phyloP scores from a whole-genome alignment of 768 basidiomycete species.

The Trametes meyenii region DNA sequence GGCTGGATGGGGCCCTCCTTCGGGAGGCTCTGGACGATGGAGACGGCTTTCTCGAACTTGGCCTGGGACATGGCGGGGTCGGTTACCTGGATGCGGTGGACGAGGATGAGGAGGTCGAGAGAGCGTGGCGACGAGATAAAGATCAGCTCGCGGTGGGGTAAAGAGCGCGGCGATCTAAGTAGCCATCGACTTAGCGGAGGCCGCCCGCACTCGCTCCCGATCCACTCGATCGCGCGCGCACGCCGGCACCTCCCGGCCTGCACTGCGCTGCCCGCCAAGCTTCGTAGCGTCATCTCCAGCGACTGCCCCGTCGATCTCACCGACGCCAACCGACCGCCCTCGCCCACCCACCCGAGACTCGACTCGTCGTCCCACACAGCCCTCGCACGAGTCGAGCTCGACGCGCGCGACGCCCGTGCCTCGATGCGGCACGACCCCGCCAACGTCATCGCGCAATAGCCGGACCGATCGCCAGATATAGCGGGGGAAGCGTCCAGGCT shows the following conservation, averaged over 20 bases:
- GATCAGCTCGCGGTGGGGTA: conserved; percentile 8
- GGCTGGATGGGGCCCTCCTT: conserved; percentile 84
- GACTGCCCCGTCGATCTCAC: conserved; percentile 15
- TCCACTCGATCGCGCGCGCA: conserved; percentile 21
- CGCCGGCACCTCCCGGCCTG: conserved; percentile 11
- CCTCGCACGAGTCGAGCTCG: conserved; percentile 4
- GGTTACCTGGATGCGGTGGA: conserved; percentile 8
- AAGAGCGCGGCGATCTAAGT: conserved; percentile 10
- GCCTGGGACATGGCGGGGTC: conserved; percentile 59
- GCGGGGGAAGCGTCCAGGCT: not conserved
- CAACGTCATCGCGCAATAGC: conserved; percentile 26
- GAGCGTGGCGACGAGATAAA: conserved; percentile 5
- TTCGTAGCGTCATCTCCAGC: conserved; percentile 18
- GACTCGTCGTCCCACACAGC: not conserved
- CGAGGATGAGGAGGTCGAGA: not conserved
- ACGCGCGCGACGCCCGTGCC: conserved; percentile 12
- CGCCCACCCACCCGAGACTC: conserved; percentile 4
- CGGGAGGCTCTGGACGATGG: conserved; percentile 68
- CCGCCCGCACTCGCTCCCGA: conserved; percentile 16
- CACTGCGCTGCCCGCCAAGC: conserved; percentile 3
- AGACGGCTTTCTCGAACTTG: conserved; percentile 77
- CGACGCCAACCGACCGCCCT: conserved; percentile 2
- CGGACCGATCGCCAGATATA: not conserved
- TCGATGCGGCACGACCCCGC: conserved; percentile 37
- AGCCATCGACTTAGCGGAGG: not conserved